phyloP scores from a whole-genome alignment of 2,329 filamentous ascomycete genomes.

The Curvularia lunata region DNA sequence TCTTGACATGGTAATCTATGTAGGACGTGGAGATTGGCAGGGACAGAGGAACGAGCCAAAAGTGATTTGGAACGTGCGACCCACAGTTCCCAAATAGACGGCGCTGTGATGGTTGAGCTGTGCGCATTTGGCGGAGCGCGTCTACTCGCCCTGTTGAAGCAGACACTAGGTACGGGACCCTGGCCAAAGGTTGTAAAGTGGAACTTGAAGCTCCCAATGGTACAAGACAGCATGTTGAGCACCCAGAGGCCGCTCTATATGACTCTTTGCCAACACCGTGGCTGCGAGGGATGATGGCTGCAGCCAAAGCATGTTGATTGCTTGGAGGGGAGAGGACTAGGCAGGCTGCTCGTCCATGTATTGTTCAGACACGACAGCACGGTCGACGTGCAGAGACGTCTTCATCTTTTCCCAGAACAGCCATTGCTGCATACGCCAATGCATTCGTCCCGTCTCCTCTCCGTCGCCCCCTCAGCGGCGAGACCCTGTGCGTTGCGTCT shows the following conservation, averaged over 20 bases:
- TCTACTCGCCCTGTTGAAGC: neutral
- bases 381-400: neutral
- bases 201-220: neutral
- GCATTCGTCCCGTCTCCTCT: neutral
- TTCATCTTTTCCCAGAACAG: neutral
- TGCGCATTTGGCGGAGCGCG: neutral
- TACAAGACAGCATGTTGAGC: conserved; percentile 33
- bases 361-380: neutral
- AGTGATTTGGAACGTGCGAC: neutral
- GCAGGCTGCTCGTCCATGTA: neutral
- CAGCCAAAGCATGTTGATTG: conserved; percentile 25
- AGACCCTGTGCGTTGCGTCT: conserved; percentile 28
- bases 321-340: neutral
- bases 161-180: neutral
- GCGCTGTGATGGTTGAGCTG: neutral
- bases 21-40: neutral
- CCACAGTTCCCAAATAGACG: neutral
- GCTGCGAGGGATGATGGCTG: conserved; percentile 41
- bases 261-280: conserved; percentile 43
- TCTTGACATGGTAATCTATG: neutral
- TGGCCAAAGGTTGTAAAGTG: neutral
- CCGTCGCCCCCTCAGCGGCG: conserved; percentile 4
- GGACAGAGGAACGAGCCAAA: neutral
- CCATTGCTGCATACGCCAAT: neutral
- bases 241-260: conserved; percentile 41